phyloP scores from a whole-genome alignment of 179 eudicot species.

The Heliamphora pulchella region DNA sequence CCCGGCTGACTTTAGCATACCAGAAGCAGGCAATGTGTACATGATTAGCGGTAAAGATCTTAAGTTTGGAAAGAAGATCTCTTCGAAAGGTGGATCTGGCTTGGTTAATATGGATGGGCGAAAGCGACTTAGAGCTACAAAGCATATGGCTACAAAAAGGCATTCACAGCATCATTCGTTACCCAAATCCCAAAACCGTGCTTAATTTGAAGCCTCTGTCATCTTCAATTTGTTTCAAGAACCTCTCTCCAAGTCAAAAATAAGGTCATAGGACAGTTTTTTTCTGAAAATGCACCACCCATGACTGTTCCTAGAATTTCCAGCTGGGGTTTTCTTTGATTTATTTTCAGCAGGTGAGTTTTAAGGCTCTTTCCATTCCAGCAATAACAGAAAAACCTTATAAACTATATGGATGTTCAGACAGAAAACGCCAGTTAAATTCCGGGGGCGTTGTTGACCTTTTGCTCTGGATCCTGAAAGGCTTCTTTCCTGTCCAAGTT shows the following conservation, averaged over 20 bases:
- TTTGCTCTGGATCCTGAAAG: constrained; percentile 3
- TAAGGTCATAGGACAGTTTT: constrained; percentile 4
- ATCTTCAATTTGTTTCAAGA: not conserved
- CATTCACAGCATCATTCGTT: not conserved
- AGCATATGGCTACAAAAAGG: constrained; percentile 4
- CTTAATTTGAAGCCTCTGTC: not conserved
- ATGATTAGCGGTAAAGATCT: constrained; percentile 32
- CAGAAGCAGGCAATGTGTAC: constrained; percentile 30
- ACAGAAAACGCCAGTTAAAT: not conserved
- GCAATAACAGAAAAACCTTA: not conserved
- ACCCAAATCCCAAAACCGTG: not conserved
- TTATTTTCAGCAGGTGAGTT: constrained; percentile 11
- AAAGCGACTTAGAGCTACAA: constrained; percentile 21
- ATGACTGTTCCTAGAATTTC: constrained; percentile 11
- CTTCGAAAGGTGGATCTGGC: constrained; percentile 17
- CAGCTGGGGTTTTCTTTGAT: not conserved
- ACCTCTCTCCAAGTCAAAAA: not conserved
- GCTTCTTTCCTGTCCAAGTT: constrained; percentile 14
- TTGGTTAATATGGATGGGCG: constrained; percentile 14
- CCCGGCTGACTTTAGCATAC: constrained; percentile 45
- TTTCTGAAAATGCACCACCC: not conserved
- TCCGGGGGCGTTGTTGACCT: not conserved
- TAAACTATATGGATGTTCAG: not conserved
- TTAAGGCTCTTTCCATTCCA: not conserved
- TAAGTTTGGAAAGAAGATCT: constrained; percentile 12